Conservation (phyloP, 179 eudicot species). For the Silene coronaria region DNA sequence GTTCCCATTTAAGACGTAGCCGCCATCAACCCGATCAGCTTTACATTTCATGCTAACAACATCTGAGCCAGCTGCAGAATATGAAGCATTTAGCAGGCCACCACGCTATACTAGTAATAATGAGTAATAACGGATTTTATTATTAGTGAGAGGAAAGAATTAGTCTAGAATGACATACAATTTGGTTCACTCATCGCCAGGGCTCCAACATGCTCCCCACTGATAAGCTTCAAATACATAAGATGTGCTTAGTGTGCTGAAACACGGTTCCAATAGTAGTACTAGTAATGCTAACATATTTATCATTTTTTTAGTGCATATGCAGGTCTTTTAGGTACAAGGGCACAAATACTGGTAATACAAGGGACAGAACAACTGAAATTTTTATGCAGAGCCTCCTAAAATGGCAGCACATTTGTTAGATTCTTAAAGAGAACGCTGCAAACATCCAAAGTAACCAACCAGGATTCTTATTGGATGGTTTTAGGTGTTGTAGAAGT, state of each 20-base stretch:
- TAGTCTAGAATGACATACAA: constrained; percentile 38
- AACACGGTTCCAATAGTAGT: neutral
- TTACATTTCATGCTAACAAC: constrained; percentile 98
- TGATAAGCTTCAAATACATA: constrained; percentile 64
- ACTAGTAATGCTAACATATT: neutral
- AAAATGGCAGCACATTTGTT: neutral
- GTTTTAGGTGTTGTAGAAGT: neutral
- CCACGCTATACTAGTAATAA: neutral
- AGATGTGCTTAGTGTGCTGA: constrained; percentile 24
- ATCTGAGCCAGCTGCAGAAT: constrained; percentile 86
- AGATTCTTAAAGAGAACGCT: neutral
- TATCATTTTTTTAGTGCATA: no score
- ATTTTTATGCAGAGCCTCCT: neutral
- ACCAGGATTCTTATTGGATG: no score
- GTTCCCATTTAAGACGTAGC: constrained; percentile 84
- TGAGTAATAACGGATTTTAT: neutral
- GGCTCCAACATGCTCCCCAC: constrained; percentile 98
- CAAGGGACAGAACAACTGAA: neutral
- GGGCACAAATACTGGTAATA: neutral
- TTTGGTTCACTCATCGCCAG: constrained; percentile 99
- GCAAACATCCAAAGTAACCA: neutral
- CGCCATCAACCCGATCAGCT: constrained; percentile 87
- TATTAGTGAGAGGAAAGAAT: neutral
- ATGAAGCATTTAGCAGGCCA: constrained; percentile 11
- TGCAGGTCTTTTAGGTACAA: neutral